Base-by-base conservation (phyloP, 805 yeast genomes). In the Naumovozyma castellii region DNA sequence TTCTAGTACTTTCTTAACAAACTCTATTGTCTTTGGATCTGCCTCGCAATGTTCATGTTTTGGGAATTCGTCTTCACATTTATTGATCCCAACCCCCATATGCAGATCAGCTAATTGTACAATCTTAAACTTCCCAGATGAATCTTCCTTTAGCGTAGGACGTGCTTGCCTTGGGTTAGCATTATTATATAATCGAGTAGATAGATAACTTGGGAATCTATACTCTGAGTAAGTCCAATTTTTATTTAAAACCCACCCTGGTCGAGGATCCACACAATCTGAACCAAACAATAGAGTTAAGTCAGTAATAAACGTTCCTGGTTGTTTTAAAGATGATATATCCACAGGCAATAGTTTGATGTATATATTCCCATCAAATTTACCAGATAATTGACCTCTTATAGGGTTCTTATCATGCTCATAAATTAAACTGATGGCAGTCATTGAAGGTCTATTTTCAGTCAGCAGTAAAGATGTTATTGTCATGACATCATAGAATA, bases 41-140 rank as follows among this genome's bases (percentile, higher is more conserved):
- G 97, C 97, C 43, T 71, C 62, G 55, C 97, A 92, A 10, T 61
- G 64, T 10, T 61, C 65, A 3, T 61, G 61, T 15, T 67, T 67
- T 1, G 92, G 90, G 32, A 56, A 74, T 10, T 83, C 79, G 54
- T 88, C 94, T 38, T 81, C 67, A 53, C 97, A 92, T 36, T 60
- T 59, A 12, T 97, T 97, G 39, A 66, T 71, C 4, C 87, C 88
- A 0, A 95, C 82, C n/a, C 92, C 73, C 56, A 83, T 80, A 61
- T 92, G 98, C 41, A 90, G 65, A 58, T 92, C 97, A 0, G 97
- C 94, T 4, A 90, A 75, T 60, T 92, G 98, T 9, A 86, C 61
- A 32, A 92, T 80, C 58, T 83, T 90, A 61, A 80, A 84, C 40
- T 67, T 72, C 3, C 76, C 76, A 16, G 70, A 54, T 2, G 61